Evolutionary conservation across 1,284 basidiomycete species (phyloP).

Genomic region (Ganoderma lingzhi): DNA sequence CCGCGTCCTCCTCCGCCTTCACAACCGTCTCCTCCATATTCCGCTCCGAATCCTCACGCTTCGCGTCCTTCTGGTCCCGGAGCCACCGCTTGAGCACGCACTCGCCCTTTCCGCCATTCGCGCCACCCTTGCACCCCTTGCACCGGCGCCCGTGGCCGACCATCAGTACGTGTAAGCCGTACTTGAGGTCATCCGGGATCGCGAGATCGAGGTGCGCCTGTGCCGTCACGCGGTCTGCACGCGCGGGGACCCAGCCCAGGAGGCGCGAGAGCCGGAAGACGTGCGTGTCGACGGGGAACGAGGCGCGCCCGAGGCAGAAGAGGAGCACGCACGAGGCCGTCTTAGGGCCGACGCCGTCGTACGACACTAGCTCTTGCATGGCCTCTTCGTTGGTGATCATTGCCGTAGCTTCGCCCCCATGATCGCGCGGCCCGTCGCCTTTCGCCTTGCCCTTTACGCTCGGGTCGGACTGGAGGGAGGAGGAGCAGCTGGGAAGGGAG

Average conservation of each 20-base stretch:
- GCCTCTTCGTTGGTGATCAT: constrained; percentile 59
- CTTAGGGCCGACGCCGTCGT: constrained; percentile 80
- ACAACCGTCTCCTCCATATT: constrained; percentile 30
- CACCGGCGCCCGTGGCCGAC: constrained; percentile 69
- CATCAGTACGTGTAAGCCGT: constrained; percentile 76
- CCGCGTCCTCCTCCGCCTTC: constrained; percentile 18
- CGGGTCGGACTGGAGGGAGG: not conserved
- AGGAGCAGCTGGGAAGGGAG: not conserved
- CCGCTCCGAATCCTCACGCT: constrained; percentile 27
- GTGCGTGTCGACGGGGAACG: constrained; percentile 84
- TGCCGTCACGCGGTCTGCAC: constrained; percentile 67
- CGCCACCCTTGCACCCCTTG: constrained; percentile 56
- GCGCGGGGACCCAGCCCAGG: constrained; percentile 76
- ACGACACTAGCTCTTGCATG: constrained; percentile 75
- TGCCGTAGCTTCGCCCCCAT: constrained; percentile 40
- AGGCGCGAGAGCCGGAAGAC: constrained; percentile 72
- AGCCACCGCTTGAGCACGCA: constrained; percentile 45
- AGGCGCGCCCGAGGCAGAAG: constrained; percentile 78
- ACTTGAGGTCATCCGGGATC: constrained; percentile 72
- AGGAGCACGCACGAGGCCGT: constrained; percentile 81
- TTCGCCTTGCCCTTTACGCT: constrained; percentile 14
- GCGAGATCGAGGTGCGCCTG: constrained; percentile 76
- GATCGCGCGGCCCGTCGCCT: not conserved
- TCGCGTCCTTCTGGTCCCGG: constrained; percentile 35
- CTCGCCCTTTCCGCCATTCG: constrained; percentile 36